Conservation (phyloP, 768 basidiomycete species). For the Mrakia frigida region DNA sequence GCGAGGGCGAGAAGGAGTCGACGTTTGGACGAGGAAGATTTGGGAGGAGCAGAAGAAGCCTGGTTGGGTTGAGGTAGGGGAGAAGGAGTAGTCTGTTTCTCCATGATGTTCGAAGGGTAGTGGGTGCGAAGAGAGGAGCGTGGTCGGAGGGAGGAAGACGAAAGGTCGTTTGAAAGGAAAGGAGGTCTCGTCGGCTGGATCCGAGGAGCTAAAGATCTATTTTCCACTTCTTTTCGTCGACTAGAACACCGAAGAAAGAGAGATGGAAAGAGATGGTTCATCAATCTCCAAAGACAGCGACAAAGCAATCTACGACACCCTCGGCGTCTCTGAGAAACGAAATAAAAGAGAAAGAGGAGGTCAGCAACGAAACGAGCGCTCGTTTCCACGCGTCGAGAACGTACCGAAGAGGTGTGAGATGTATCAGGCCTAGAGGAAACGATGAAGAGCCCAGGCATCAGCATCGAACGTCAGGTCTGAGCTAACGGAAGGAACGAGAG, state of each 20-base stretch:
- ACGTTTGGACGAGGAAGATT: neutral
- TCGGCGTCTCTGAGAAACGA: conserved; percentile 6
- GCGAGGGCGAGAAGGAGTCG: conserved; percentile 3
- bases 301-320: neutral
- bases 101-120: neutral
- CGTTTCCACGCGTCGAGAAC: neutral
- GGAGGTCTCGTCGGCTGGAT: neutral
- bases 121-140: no score
- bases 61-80: conserved; percentile 4
- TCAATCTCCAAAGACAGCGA: neutral
- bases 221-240: neutral
- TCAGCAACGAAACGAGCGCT: neutral
- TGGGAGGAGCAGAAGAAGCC: neutral
- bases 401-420: conserved; percentile 2
- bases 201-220: neutral
- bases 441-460: neutral
- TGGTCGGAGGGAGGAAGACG: neutral
- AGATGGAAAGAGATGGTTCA: neutral
- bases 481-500: neutral
- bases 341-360: neutral
- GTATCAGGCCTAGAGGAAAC: neutral
- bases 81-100: neutral
- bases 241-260: neutral
- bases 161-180: neutral
- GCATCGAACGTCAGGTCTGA: neutral